A percentile compares a stretch with the other conserved stretches of the same genome.
These are phyloP conservation scores for Axilococcus clingmanii DNA, from an alignment of 139 green algal genomes.

Conservation along the genomic window DNA sequence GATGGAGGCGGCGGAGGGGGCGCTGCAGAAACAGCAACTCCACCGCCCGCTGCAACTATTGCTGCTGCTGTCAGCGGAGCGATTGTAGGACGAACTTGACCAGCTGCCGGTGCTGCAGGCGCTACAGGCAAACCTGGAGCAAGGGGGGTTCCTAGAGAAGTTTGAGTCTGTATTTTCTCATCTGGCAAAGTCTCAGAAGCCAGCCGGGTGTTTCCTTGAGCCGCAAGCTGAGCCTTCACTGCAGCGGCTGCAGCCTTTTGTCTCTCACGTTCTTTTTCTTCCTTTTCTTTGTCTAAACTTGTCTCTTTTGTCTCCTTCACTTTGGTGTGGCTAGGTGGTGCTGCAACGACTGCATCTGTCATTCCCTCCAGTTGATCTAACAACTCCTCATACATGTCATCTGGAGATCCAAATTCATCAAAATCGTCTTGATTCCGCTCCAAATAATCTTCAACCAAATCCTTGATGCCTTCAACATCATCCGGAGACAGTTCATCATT, in stretches of 20 bases:
- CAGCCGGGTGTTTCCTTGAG: constrained; percentile 37
- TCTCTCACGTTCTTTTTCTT: constrained; percentile 61
- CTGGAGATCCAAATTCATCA: constrained; percentile 57
- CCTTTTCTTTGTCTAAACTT: constrained; percentile 39
- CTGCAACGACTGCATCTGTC: constrained; percentile 46
- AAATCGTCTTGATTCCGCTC: constrained; percentile 65
- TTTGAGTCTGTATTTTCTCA: neutral
- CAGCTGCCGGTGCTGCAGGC: neutral
- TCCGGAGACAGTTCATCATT: constrained; percentile 80
- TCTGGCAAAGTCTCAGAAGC: neutral
- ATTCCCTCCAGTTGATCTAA: constrained; percentile 55
- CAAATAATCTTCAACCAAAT: constrained; percentile 85
- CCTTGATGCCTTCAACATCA: constrained; percentile 64
- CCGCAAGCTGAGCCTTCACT: constrained; percentile 70
- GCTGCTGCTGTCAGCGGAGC: neutral
- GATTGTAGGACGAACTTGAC: neutral
- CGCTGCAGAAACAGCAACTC: neutral
- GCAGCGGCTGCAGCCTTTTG: constrained; percentile 57
- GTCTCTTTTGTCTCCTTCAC: constrained; percentile 24
- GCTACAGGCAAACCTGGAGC: neutral
- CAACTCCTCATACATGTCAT: constrained; percentile 29
- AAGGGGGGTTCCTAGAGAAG: neutral
- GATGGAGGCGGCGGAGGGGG: constrained; percentile 2
- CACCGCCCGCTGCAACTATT: neutral
- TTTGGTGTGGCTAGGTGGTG: constrained; percentile 18